Conservation (phyloP, 495 filamentous ascomycete species). For the Podospora pseudopauciseta region DNA sequence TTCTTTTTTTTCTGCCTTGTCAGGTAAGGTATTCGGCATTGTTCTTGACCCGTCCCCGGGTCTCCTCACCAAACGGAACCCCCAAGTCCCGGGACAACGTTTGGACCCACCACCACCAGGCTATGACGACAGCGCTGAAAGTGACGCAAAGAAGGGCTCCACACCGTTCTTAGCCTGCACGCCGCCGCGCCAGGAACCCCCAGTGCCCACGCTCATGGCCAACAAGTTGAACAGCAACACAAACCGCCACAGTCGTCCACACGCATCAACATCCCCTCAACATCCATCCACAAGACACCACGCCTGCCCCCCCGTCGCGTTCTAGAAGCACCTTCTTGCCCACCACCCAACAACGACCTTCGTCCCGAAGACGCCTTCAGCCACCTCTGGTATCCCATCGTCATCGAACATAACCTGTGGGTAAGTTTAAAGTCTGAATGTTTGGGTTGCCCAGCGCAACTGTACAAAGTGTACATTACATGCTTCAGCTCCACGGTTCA, state of each 20-base stretch:
- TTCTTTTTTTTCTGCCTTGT: too few species aligned
- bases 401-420: neutral
- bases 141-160: slow-evolving; percentile 10
- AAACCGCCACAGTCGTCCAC: slow-evolving; percentile 3
- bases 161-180: slow-evolving; percentile 3
- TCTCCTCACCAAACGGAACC: neutral
- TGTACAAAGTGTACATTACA: neutral
- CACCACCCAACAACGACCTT: too few species aligned
- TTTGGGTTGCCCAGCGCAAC: too few species aligned
- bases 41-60: neutral
- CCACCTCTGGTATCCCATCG: neutral
- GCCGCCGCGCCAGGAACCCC: neutral
- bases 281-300: neutral
- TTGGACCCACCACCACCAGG: neutral
- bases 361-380: neutral
- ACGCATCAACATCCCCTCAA: neutral
- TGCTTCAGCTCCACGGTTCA: neutral
- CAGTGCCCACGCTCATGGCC: neutral
- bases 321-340: neutral
- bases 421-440: slow-evolving; percentile 6
- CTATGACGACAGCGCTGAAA: slow-evolving; percentile 16
- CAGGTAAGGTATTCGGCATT: neutral
- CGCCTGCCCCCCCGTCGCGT: neutral
- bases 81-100: neutral
- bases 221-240: neutral